phyloP scores from a whole-genome alignment of 345 rosid species.

The Jatropha curcas region DNA sequence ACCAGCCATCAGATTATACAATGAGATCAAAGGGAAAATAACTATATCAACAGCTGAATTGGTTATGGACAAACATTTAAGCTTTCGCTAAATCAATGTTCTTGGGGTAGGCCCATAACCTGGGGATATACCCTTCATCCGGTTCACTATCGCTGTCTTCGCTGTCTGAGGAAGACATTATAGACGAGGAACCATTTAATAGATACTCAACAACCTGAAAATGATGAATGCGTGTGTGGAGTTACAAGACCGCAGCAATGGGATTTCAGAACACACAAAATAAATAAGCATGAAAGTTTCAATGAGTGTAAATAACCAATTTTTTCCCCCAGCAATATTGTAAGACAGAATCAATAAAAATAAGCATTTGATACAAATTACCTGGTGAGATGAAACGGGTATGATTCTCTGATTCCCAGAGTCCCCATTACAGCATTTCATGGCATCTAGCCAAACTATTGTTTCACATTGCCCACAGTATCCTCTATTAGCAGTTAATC shows the following conservation, averaged over 20 bases:
- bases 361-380: slow-evolving; percentile 11
- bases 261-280: too few species aligned
- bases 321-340: not conserved
- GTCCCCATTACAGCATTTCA: slow-evolving; percentile 41
- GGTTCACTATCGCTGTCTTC: slow-evolving; percentile 64
- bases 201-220: slow-evolving; percentile 56
- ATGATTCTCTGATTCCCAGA: slow-evolving; percentile 26
- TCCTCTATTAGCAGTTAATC: slow-evolving; percentile 54
- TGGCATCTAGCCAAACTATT: slow-evolving; percentile 54
- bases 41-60: too few species aligned
- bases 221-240: not conserved
- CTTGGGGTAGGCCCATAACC: slow-evolving; percentile 56
- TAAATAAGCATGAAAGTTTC: too few species aligned
- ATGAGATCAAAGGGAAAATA: too few species aligned
- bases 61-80: too few species aligned
- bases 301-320: not conserved
- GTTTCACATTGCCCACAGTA: slow-evolving; percentile 53
- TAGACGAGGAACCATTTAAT: slow-evolving; percentile 31
- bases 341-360: not conserved
- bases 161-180: slow-evolving; percentile 44
- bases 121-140: slow-evolving; percentile 31
- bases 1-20: too few species aligned
- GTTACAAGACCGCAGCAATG: not conserved
- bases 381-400: slow-evolving; percentile 48
- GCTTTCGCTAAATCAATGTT: slow-evolving; percentile 3